These are phyloP conservation scores for Lenwebbia sp. DNA, from an alignment of 345 rosid genomes.

Conservation along the genomic window DNA sequence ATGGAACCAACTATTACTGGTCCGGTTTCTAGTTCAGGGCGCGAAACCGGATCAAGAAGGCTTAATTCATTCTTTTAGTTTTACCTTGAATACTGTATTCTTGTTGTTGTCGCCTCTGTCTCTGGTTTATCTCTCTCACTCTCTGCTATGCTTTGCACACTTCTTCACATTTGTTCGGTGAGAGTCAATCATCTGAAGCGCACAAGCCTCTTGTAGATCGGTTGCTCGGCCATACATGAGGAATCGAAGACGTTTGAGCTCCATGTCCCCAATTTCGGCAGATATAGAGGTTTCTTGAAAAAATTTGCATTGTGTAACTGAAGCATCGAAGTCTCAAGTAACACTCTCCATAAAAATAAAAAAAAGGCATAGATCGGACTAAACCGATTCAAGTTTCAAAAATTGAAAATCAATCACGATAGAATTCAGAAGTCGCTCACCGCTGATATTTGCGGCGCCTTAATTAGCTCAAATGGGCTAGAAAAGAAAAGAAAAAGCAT, in stretches of 20 bases:
- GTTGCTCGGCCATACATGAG: accelerated
- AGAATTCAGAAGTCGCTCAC: no score
- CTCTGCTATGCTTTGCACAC: background rate
- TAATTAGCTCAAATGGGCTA: background rate
- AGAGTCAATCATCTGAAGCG: background rate
- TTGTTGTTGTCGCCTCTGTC: background rate
- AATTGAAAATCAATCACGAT: background rate
- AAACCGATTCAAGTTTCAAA: background rate
- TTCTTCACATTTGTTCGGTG: background rate
- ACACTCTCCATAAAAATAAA: background rate
- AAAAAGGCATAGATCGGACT: background rate
- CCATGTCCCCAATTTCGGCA: background rate
- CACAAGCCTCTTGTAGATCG: background rate
- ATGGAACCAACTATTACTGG: background rate
- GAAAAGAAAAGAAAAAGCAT: background rate
- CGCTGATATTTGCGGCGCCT: no score
- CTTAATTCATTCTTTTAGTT: background rate
- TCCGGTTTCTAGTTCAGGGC: accelerated
- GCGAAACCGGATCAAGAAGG: background rate
- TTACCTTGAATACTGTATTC: background rate
- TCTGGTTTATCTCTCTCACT: background rate
- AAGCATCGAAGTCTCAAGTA: background rate
- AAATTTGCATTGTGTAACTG: accelerated
- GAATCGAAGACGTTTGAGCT: background rate
- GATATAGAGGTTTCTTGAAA: background rate